phyloP scores from a whole-genome alignment of 2,329 filamentous ascomycete species.

The Cercospora berteroae region DNA sequence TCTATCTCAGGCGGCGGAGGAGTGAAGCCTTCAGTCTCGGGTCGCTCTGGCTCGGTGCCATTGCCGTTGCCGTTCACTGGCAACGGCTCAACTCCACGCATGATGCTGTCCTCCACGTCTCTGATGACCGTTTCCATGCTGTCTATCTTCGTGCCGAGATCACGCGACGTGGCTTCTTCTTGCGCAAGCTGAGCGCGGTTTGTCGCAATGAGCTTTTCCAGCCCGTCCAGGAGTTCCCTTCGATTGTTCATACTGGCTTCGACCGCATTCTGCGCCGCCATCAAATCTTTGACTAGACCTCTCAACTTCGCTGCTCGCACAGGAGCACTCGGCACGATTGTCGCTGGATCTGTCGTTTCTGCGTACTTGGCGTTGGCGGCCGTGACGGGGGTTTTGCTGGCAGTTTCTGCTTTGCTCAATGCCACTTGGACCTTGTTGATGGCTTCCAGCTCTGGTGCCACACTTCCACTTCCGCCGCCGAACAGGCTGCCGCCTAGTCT shows the following conservation, averaged over 20 bases:
- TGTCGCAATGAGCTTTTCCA: constrained; percentile 77
- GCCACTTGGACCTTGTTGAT: constrained; percentile 72
- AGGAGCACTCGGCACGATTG: constrained; percentile 71
- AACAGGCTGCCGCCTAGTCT: constrained; percentile 68
- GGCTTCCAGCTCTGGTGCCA: constrained; percentile 74
- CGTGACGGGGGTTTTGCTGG: constrained; percentile 64
- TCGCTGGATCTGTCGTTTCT: constrained; percentile 72
- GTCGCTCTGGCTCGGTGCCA: constrained; percentile 31
- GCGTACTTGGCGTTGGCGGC: constrained; percentile 79
- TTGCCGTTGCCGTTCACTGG: constrained; percentile 32
- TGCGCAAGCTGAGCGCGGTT: constrained; percentile 67
- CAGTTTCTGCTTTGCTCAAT: constrained; percentile 68
- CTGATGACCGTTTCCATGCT: constrained; percentile 79
- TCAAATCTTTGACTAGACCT: constrained; percentile 83
- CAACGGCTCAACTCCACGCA: constrained; percentile 71
- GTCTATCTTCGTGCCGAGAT: constrained; percentile 64
- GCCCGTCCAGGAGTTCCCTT: constrained; percentile 68
- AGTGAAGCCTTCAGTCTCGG: constrained; percentile 51
- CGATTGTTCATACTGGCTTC: constrained; percentile 86
- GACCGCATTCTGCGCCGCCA: constrained; percentile 83
- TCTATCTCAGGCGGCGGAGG: constrained; percentile 78
- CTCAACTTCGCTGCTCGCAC: constrained; percentile 89
- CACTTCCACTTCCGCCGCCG: constrained; percentile 52
- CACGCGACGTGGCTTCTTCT: constrained; percentile 66
- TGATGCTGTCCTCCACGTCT: constrained; percentile 86